These are phyloP conservation scores for Aspergillus ellipticus DNA, from an alignment of 495 filamentous ascomycete species.

Conservation along the genomic window DNA sequence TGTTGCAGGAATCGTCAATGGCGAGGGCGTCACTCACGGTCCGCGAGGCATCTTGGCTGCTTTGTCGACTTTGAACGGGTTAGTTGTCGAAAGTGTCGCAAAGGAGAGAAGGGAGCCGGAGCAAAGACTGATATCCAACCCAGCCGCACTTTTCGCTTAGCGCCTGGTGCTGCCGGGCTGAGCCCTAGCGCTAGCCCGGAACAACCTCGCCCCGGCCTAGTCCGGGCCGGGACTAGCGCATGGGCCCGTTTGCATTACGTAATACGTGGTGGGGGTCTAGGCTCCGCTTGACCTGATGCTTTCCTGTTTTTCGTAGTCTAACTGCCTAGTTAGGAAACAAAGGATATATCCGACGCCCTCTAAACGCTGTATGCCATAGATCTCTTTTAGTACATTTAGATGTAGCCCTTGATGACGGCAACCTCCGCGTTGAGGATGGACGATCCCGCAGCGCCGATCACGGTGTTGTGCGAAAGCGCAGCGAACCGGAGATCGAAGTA, in stretches of 20 bases:
- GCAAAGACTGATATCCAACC: slow-evolving; percentile 20
- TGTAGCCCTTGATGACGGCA: slow-evolving; percentile 82
- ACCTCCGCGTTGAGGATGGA: slow-evolving; percentile 94
- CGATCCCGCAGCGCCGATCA: slow-evolving; percentile 91
- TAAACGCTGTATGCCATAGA: slow-evolving; percentile 18
- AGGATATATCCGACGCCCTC: slow-evolving; percentile 9
- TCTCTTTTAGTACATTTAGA: slow-evolving; percentile 45
- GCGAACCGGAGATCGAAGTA: slow-evolving; percentile 83
- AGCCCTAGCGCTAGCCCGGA: slow-evolving; percentile 35
- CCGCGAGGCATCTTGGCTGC: slow-evolving; percentile 61
- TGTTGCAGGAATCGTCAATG: too few species aligned
- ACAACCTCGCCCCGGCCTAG: slow-evolving; percentile 1
- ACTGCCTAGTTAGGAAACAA: not conserved
- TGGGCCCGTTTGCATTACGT: not conserved
- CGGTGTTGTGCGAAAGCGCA: slow-evolving; percentile 80
- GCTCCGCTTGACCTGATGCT: not conserved
- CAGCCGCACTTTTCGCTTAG: slow-evolving; percentile 37
- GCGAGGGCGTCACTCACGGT: slow-evolving; percentile 51
- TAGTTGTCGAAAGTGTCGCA: slow-evolving; percentile 40
- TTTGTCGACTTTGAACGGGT: slow-evolving; percentile 43
- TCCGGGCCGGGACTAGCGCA: not conserved
- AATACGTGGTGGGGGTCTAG: not conserved
- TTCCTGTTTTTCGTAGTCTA: not conserved
- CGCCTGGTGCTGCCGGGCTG: slow-evolving; percentile 24
- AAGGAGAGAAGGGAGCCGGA: slow-evolving; percentile 20